A percentile compares a stretch with the other conserved stretches of the same genome.
phyloP scores from a whole-genome alignment of 495 filamentous ascomycete genomes.

The Sphaerosporella brunnea region DNA sequence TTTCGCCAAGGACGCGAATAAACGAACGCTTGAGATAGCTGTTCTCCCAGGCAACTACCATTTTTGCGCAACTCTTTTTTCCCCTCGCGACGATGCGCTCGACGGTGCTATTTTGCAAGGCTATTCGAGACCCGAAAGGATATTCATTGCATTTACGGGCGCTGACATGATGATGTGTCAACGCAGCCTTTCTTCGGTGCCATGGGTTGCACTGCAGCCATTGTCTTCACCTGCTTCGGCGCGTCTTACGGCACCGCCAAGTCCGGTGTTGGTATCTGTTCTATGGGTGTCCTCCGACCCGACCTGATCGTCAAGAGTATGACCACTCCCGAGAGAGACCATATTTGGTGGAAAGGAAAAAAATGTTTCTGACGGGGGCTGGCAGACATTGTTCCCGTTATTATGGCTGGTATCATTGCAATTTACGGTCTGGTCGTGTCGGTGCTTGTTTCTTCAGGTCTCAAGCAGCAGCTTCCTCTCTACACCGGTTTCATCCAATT shows the following conservation, averaged over 20 bases:
- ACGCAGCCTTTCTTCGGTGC: conserved; percentile 88
- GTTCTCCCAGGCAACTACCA: too few relatives aligned
- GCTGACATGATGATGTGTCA: conserved; percentile 6
- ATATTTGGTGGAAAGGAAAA: background rate
- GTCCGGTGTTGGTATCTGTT: conserved; percentile 94
- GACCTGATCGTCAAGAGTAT: conserved; percentile 99
- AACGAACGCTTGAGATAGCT: too few relatives aligned
- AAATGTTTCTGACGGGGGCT: background rate
- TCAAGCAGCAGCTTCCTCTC: conserved; percentile 65
- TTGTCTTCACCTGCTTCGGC: conserved; percentile 97
- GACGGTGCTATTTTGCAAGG: too few relatives aligned
- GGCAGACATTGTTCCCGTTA: conserved; percentile 98
- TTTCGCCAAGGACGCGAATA: too few relatives aligned
- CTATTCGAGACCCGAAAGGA: too few relatives aligned
- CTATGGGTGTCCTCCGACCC: conserved; percentile 93
- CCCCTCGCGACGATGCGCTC: too few relatives aligned
- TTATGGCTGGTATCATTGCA: conserved; percentile 99
- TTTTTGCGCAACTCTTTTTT: too few relatives aligned
- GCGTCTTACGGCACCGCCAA: conserved; percentile 98
- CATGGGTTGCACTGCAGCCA: conserved; percentile 95
- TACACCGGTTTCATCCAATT: conserved; percentile 96
- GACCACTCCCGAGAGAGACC: too few relatives aligned
- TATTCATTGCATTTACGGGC: background rate
- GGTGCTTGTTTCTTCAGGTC: conserved; percentile 84
- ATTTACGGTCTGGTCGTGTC: conserved; percentile 99